Evolutionary conservation across 2,329 filamentous ascomycete genomes (phyloP).

Genomic region (Fusarium drepaniforme): DNA sequence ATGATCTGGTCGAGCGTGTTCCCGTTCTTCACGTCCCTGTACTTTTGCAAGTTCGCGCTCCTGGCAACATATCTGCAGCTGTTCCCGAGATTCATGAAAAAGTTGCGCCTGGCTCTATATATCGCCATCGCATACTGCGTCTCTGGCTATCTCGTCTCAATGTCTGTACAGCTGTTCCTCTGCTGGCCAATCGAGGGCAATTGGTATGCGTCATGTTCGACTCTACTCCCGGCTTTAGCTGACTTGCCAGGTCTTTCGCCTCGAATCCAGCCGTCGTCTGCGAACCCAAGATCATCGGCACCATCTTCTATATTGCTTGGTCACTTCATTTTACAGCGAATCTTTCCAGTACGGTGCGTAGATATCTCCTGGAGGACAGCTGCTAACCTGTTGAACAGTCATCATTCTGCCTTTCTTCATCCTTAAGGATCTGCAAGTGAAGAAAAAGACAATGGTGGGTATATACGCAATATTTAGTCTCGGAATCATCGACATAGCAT

Average conservation of each 20-base stretch:
- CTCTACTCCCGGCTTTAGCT: neutral
- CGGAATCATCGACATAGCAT: constrained; percentile 33
- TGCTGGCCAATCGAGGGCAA: constrained; percentile 30
- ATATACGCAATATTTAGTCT: constrained; percentile 35
- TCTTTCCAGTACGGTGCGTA: constrained; percentile 1
- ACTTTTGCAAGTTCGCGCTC: constrained; percentile 36
- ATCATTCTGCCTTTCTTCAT: constrained; percentile 23
- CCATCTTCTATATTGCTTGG: constrained; percentile 31
- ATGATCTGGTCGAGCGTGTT: constrained; percentile 19
- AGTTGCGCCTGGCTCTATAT: constrained; percentile 19
- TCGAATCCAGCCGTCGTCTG: constrained; percentile 10
- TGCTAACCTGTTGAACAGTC: constrained; percentile 2
- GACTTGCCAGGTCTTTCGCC: neutral
- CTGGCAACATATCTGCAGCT: constrained; percentile 35
- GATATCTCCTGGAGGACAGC: neutral
- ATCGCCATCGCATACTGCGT: constrained; percentile 3
- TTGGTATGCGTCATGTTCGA: constrained; percentile 12
- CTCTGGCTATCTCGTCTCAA: constrained; percentile 6
- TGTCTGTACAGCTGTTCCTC: constrained; percentile 24
- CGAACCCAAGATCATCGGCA: neutral
- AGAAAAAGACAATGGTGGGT: constrained; percentile 18
- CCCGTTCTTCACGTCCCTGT: constrained; percentile 32
- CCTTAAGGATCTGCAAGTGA: constrained; percentile 31
- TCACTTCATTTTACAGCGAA: constrained; percentile 24
- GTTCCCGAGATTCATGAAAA: constrained; percentile 34